Evolutionary conservation across 2,329 filamentous ascomycete genomes (phyloP).

Genomic region (Ceratocystiopsis brevicomis): DNA sequence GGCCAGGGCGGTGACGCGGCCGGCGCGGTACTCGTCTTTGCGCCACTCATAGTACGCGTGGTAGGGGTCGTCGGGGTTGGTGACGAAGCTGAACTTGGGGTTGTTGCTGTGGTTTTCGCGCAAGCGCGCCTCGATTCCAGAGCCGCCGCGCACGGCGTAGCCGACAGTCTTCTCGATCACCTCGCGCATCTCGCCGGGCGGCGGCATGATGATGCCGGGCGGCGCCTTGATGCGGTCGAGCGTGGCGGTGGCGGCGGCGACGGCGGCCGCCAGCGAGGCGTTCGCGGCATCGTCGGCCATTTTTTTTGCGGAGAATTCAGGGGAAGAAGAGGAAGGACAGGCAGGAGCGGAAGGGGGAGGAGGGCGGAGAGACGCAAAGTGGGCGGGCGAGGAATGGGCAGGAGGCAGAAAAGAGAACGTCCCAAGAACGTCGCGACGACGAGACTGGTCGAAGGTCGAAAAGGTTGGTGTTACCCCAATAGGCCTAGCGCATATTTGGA

Average conservation of each 20-base stretch:
- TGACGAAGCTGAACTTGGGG: constrained; percentile 82
- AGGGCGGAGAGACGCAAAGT: not conserved
- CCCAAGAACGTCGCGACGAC: no score
- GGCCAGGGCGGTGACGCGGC: constrained; percentile 60
- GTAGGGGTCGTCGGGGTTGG: constrained; percentile 65
- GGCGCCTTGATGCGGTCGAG: constrained; percentile 61
- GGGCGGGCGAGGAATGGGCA: not conserved
- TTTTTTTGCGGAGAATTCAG: no score
- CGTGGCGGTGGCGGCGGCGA: constrained; percentile 24
- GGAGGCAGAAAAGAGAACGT: no score
- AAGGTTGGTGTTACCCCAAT: no score
- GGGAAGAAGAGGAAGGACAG: no score
- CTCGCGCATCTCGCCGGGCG: constrained; percentile 61
- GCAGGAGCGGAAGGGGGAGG: not conserved
- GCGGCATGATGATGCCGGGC: constrained; percentile 68
- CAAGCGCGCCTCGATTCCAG: constrained; percentile 63
- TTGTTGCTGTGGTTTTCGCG: constrained; percentile 68
- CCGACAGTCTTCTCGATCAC: constrained; percentile 88
- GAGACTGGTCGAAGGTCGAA: no score
- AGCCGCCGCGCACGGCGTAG: constrained; percentile 56
- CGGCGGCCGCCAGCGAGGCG: constrained; percentile 23
- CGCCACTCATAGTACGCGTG: constrained; percentile 82
- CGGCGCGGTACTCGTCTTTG: constrained; percentile 65
- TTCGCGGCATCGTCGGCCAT: constrained; percentile 1
- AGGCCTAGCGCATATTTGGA: no score